Evolutionary conservation across 371 early-diverging fungal genomes (phyloP).

Genomic region (Cokeromyces recurvatus): DNA sequence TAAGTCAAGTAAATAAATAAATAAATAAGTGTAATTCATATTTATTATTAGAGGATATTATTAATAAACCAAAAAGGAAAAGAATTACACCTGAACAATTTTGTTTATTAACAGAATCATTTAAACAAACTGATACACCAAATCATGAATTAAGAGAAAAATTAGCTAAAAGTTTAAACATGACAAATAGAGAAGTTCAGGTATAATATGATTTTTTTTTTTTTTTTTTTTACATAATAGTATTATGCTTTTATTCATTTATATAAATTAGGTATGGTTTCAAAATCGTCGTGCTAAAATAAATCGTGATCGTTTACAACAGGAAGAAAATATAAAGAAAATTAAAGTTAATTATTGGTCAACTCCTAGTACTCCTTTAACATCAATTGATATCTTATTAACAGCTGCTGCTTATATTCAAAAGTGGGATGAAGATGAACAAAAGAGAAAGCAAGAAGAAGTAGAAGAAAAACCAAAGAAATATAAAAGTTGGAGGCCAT

Average conservation of each 20-base stretch:
- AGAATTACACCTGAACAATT: conserved; percentile 72
- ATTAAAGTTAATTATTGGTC: conserved; percentile 16
- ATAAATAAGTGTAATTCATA: too few species aligned
- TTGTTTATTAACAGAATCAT: conserved; percentile 57
- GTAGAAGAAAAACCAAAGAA: conserved; percentile 1
- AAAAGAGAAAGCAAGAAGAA: conserved; percentile 14
- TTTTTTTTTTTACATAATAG: too few species aligned
- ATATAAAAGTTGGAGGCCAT: conserved; percentile 21
- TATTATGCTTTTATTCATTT: conserved; percentile 1
- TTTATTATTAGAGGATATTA: too few species aligned
- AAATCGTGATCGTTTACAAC: conserved; percentile 14
- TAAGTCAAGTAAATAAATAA: too few species aligned
- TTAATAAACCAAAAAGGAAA: conserved; percentile 73
- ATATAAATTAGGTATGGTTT: conserved; percentile 21
- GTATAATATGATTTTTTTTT: conserved; percentile 15
- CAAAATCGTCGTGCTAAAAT: conserved; percentile 27
- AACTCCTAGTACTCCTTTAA: conserved; percentile 1
- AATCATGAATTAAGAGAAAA: conserved; percentile 79
- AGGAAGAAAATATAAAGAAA: conserved; percentile 10
- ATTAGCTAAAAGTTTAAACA: conserved; percentile 78
- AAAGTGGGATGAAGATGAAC: conserved; percentile 26
- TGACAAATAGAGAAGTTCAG: conserved; percentile 95
- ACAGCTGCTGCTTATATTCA: conserved; percentile 48
- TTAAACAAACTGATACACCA: conserved; percentile 84
- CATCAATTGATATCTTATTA: conserved; percentile 43